Evolutionary conservation across 1,284 basidiomycete species (phyloP).

Genomic region (Irpex rosettiformis): DNA sequence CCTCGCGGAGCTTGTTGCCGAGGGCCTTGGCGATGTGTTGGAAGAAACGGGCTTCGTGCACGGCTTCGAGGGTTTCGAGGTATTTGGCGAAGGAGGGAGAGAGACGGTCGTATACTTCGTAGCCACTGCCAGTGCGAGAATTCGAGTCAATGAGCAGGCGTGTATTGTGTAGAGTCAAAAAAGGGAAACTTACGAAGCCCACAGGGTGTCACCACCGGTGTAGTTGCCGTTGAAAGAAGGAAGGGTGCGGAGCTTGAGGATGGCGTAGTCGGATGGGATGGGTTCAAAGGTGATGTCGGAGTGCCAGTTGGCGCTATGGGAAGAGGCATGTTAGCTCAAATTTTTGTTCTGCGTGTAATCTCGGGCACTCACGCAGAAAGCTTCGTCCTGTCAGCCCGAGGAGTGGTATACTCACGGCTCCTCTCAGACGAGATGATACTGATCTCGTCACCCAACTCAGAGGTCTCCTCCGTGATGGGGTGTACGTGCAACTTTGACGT

Average conservation of each 20-base stretch:
- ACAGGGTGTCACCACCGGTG: slow-evolving; percentile 38
- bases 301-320: slow-evolving; percentile 39
- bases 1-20: slow-evolving; percentile 16
- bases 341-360: too few relatives aligned
- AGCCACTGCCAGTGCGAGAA: slow-evolving; percentile 40
- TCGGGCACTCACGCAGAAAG: slow-evolving; percentile 16
- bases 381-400: slow-evolving; percentile 6
- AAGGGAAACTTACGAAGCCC: slow-evolving; percentile 24
- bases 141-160: slow-evolving; percentile 32
- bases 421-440: slow-evolving; percentile 44
- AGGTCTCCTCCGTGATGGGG: slow-evolving; percentile 53
- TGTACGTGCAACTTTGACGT: slow-evolving; percentile 60
- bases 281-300: slow-evolving; percentile 71
- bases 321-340: slow-evolving; percentile 28
- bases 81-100: slow-evolving; percentile 54
- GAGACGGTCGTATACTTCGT: slow-evolving; percentile 63
- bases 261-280: slow-evolving; percentile 64
- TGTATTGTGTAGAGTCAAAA: slow-evolving; percentile 7
- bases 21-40: slow-evolving; percentile 14
- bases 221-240: slow-evolving; percentile 23
- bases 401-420: slow-evolving; percentile 18
- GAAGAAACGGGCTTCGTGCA: slow-evolving; percentile 57
- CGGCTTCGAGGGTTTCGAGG: slow-evolving; percentile 57
- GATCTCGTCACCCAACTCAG: slow-evolving; percentile 47
- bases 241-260: slow-evolving; percentile 57